Evolutionary conservation across 2,329 filamentous ascomycete genomes (phyloP).

Genomic region (Penicillium sp.): DNA sequence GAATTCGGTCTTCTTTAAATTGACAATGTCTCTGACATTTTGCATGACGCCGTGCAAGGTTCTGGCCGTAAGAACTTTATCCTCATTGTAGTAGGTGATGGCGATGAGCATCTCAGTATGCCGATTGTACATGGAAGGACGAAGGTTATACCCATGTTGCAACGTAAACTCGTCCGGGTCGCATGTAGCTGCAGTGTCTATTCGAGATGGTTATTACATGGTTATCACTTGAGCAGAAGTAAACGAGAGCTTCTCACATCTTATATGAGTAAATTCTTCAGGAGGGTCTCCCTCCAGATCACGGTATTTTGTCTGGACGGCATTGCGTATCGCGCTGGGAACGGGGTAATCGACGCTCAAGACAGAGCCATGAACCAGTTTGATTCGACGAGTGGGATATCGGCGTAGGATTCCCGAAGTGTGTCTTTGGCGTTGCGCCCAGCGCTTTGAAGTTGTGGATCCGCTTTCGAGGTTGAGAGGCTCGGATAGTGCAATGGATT

Average conservation of each 20-base stretch:
- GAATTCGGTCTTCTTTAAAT: slow-evolving; percentile 94
- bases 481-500: background rate
- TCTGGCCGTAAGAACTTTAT: slow-evolving; percentile 82
- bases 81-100: slow-evolving; percentile 97
- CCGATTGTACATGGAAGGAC: slow-evolving; percentile 93
- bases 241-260: slow-evolving; percentile 5
- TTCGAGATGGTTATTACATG: background rate
- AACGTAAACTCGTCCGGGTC: slow-evolving; percentile 96
- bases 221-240: background rate
- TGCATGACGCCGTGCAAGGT: slow-evolving; percentile 96
- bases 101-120: slow-evolving; percentile 93
- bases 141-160: slow-evolving; percentile 95
- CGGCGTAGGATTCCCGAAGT: slow-evolving; percentile 6
- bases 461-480: background rate
- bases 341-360: slow-evolving; percentile 16
- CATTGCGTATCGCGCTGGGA: slow-evolving; percentile 15
- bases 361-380: slow-evolving; percentile 13
- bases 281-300: slow-evolving; percentile 12
- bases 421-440: slow-evolving; percentile 4
- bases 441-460: slow-evolving; percentile 8
- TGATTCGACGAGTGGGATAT: slow-evolving; percentile 16
- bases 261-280: slow-evolving; percentile 17
- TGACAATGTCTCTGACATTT: slow-evolving; percentile 94
- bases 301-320: slow-evolving; percentile 13
- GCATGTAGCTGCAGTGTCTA: slow-evolving; percentile 85